Base-by-base conservation (phyloP, 2,329 filamentous ascomycete genomes). In the Colletotrichum acutatum region DNA sequence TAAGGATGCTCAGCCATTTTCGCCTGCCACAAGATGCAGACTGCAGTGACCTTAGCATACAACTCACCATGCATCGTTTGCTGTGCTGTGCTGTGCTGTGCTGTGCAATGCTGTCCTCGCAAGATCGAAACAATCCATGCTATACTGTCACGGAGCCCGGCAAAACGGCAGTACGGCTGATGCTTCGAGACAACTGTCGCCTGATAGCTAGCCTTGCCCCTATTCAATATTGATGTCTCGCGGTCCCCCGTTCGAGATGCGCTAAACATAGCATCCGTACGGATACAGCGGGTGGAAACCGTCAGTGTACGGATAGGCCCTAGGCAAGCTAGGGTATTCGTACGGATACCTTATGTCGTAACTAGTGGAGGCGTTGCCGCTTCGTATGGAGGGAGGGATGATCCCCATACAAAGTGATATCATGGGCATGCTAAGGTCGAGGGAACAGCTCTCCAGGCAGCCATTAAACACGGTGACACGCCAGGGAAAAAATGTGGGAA, bases 321-420 rank as follows among this genome's bases (percentile, higher is more conserved):
- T 1, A 7, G 14, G 14, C 12, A 16, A 34, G 32, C 32, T 16
- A 16, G 37, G 12, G 37, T 42, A 42, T 16, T 16, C 5, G 37
- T 42, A 42, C 37, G 1, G 5, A 42, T 16, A 42, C 37, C 37
- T 42, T 42, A 42, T 42, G 37, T 42, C 37, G 37, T 37, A 42
- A 42, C 14, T 49, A 19, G 42, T 49, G 42, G 42, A 49, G 42
- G 42, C 42, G 22, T 49, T 26, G 59, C 59, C 24, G 64, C 62
- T 42, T 66, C 63, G 52, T 59, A 46, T 58, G 42, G 46, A 49
- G 42, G 19, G 42, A 30, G 16, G 28, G 66, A 46, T 30, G 66
- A 62, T 68, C 57, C 57, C 46, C 24, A 62, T 56, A 32, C 42
- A 46, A 68, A 28, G 57, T 62, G 46, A 68, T 56, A 62, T 68